Conservation (phyloP, 106 monocot species). For the Amphibolis antarctica region DNA sequence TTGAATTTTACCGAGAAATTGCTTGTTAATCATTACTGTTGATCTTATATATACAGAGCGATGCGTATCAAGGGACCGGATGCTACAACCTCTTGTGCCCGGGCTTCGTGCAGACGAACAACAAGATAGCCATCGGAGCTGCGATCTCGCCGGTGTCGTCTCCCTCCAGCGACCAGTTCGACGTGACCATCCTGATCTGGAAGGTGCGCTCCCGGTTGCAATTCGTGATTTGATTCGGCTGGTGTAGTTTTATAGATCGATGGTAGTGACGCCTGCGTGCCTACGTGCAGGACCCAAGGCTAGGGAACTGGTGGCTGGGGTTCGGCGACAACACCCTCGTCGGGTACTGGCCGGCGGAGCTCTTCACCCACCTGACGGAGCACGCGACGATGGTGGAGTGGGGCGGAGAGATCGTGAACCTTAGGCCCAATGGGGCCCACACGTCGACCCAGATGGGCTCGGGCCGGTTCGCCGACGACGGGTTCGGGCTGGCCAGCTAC, state of each 20-base stretch:
- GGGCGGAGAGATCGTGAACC: slow-evolving; percentile 96
- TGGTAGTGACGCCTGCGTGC: not conserved
- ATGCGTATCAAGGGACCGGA: slow-evolving; percentile 61
- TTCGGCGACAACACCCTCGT: slow-evolving; percentile 65
- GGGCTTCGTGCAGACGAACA: slow-evolving; percentile 63
- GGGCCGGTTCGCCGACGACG: slow-evolving; percentile 66
- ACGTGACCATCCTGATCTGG: slow-evolving; percentile 67
- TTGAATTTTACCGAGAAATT: no score
- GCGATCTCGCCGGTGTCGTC: slow-evolving; percentile 61
- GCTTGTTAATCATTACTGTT: no score
- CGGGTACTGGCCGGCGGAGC: slow-evolving; percentile 96
- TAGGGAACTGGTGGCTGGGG: slow-evolving; percentile 97
- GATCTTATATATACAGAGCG: slow-evolving; percentile 41
- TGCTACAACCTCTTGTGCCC: slow-evolving; percentile 76
- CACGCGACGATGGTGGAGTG: slow-evolving; percentile 93
- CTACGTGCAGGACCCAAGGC: slow-evolving; percentile 50
- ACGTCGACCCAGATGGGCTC: slow-evolving; percentile 95
- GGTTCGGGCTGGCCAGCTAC: slow-evolving; percentile 68
- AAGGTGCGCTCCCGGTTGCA: slow-evolving; percentile 22
- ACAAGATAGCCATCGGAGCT: slow-evolving; percentile 64
- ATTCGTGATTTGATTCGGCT: not conserved
- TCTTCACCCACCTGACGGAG: slow-evolving; percentile 87
- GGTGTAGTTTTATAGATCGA: not conserved
- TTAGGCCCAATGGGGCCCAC: slow-evolving; percentile 42
- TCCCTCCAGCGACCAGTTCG: slow-evolving; percentile 29